Conservation (phyloP, 345 rosid species). For the Brassica rapa region DNA sequence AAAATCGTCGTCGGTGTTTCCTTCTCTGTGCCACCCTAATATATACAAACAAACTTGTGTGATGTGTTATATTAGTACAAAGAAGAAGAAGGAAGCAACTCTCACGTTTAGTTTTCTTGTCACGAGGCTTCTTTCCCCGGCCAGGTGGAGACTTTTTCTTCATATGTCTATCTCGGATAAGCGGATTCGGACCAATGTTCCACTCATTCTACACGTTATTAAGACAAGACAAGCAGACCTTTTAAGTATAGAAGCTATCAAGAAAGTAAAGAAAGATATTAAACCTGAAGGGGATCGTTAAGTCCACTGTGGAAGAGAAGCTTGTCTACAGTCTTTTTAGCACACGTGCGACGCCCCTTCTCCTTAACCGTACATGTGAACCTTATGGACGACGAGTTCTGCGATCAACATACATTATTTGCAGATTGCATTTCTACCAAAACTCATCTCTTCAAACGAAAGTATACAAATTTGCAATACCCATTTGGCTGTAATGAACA, state of each 20-base stretch:
- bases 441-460: background rate
- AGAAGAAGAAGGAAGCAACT: background rate
- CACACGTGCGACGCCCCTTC: conserved; percentile 31
- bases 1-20: conserved; percentile 14
- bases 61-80: background rate
- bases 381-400: conserved; percentile 37
- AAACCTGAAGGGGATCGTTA: conserved; percentile 29
- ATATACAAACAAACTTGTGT: background rate
- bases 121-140: conserved; percentile 37
- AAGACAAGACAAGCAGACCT: background rate
- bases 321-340: conserved; percentile 35
- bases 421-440: too few species aligned
- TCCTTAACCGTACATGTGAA: conserved; percentile 39
- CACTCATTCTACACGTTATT: conserved; percentile 36
- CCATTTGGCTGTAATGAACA: background rate
- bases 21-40: conserved; percentile 42
- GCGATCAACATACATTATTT: conserved; percentile 28
- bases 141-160: conserved; percentile 41
- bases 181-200: conserved; percentile 33
- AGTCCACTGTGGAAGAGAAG: conserved; percentile 37
- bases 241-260: background rate
- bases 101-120: conserved; percentile 42
- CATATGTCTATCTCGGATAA: conserved; percentile 33
- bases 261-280: background rate
- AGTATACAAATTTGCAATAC: background rate